These are phyloP conservation scores for Solanum peruvianum DNA, from an alignment of 257 asterid species.

Conservation along the genomic window DNA sequence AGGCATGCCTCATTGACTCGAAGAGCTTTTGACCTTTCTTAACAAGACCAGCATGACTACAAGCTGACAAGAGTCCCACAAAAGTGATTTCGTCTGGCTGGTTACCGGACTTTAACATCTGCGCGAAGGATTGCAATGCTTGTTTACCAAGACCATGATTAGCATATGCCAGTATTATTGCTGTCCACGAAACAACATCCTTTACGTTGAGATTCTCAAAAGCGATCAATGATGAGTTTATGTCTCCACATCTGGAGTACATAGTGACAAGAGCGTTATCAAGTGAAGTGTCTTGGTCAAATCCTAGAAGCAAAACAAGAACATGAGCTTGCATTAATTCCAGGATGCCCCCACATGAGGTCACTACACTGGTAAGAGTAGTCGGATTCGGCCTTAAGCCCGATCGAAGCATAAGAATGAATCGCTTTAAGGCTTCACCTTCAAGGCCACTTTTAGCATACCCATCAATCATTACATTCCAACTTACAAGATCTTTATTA, in stretches of 20 bases:
- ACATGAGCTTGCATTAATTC: neutral
- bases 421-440: slow-evolving; percentile 17
- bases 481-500: slow-evolving; percentile 25
- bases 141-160: slow-evolving; percentile 43
- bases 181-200: slow-evolving; percentile 6
- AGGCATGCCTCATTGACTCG: slow-evolving; percentile 34
- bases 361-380: slow-evolving; percentile 4
- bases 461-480: slow-evolving; percentile 46
- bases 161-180: slow-evolving; percentile 40
- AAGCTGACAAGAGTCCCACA: slow-evolving; percentile 50
- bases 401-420: neutral
- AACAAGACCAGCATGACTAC: slow-evolving; percentile 60
- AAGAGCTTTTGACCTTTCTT: slow-evolving; percentile 47
- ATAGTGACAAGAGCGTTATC: slow-evolving; percentile 3
- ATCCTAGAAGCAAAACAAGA: neutral
- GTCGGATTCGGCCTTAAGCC: neutral
- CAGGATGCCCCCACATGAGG: neutral
- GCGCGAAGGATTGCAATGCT: slow-evolving; percentile 42
- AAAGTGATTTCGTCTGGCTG: slow-evolving; percentile 39
- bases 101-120: slow-evolving; percentile 38
- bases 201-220: neutral
- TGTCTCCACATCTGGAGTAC: slow-evolving; percentile 5
- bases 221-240: neutral
- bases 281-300: neutral
- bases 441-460: slow-evolving; percentile 30